Evolutionary conservation across 1,139 yeast genomes (phyloP), one percentile per base, ranked within the genome.

Genomic region (Groenewaldozyma auringiensis): DNA sequence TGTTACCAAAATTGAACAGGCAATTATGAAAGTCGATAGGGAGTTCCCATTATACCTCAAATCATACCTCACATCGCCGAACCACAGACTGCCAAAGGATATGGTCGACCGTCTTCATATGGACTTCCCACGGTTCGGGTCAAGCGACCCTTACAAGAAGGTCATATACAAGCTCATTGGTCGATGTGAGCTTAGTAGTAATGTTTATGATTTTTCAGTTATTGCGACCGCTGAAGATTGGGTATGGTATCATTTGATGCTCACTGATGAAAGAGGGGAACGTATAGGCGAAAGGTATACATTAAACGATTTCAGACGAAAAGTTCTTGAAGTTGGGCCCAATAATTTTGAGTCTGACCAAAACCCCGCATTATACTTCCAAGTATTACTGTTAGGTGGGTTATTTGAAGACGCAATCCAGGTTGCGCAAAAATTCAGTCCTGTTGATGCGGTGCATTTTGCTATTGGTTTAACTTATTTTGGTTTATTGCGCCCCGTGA

Each of bases 161-260:
- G 94, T 96, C 0, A 82, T 88, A 3, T 94, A 87, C 69, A 92
- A 92, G 66, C 75, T 92, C 32, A 75, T 92, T 50, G 98, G 98
- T 9, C 82, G 94, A 62, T 88, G 97, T 64, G 96, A 88, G 55
- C 69, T 84, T 52, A 71, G 81, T 8, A 78, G 82, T 57, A 86
- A 85, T 60, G 74, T 79, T n/a, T 74, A 89, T 45, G 94, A 96
- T 2, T 60, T 54, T 16, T 70, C 74, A 22, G 82, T 92, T 42
- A 80, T 89, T 39, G 67, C 81, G 40, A 85, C 94, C 50, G 78
- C 89, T 44, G 98, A 92, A 63, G 98, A 92, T 65, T 92, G 98
- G 98, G 66, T 89, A 46, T 92, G 98, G 99, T 78, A 85, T 61
- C 96, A 92, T 65, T 73, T 92, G 47, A 76, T 81, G 59, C 71